Evolutionary conservation across 257 asterid species (phyloP).

Genomic region (Gardenia jasminoides): DNA sequence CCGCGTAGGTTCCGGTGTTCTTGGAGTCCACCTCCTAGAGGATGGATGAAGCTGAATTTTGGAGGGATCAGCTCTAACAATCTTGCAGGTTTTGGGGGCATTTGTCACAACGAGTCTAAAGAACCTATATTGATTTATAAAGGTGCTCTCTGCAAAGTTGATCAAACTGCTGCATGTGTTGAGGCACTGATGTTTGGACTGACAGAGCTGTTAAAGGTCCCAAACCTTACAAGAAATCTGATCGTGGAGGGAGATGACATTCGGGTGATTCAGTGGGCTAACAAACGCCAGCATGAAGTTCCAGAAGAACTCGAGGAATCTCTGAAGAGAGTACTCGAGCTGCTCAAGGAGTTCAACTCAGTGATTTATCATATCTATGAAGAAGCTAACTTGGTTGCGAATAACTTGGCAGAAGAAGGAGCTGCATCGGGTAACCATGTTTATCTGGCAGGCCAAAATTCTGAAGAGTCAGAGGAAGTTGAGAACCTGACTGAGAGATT

Average conservation of each 20-base stretch:
- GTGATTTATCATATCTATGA: conserved; percentile 1
- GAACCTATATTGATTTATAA: background rate
- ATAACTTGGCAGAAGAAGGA: background rate
- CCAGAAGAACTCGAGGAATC: background rate
- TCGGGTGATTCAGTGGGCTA: conserved; percentile 13
- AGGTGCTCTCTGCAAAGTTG: conserved; percentile 2
- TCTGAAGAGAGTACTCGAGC: background rate
- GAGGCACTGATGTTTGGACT: conserved; percentile 13
- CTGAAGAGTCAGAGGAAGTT: too few relatives aligned
- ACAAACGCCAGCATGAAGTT: background rate
- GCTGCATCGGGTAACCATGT: background rate
- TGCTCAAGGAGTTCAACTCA: background rate
- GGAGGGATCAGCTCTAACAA: background rate
- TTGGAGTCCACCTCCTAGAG: background rate
- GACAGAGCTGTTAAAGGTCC: background rate
- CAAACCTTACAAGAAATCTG: background rate
- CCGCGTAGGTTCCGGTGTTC: conserved; percentile 2
- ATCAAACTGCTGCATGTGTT: conserved; percentile 2
- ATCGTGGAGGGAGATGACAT: conserved; percentile 11
- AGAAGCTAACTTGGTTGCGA: background rate
- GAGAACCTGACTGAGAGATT: too few relatives aligned
- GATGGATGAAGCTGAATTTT: conserved; percentile 19
- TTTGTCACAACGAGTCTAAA: background rate
- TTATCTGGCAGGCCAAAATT: too few relatives aligned
- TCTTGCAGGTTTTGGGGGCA: background rate